Conservation (phyloP, 2,329 filamentous ascomycete genomes). For the Epichloe amarillans region DNA sequence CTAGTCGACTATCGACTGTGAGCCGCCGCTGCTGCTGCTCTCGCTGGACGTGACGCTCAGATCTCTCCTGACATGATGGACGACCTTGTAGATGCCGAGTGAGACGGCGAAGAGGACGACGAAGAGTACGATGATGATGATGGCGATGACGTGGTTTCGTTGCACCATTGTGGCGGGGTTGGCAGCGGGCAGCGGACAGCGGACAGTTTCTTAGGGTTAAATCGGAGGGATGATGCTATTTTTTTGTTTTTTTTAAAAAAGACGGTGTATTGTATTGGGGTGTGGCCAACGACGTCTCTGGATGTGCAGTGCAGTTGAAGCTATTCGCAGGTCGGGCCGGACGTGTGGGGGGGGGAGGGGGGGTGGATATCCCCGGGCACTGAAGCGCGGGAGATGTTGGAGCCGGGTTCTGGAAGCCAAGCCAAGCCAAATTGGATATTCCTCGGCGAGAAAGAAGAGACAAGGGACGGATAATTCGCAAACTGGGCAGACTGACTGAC, state of each 20-base stretch:
- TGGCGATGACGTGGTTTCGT: constrained; percentile 53
- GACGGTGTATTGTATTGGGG: neutral
- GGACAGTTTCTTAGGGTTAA: too few relatives aligned
- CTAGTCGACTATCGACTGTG: constrained; percentile 14
- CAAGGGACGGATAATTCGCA: too few relatives aligned
- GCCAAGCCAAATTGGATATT: neutral
- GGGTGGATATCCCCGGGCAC: too few relatives aligned
- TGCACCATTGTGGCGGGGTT: constrained; percentile 24
- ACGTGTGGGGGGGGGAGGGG: too few relatives aligned
- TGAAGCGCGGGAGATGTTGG: neutral
- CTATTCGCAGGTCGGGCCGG: neutral
- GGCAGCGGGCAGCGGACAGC: too few relatives aligned
- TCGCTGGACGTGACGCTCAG: constrained; percentile 26
- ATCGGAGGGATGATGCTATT: neutral
- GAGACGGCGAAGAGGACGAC: constrained; percentile 45
- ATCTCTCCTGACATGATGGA: constrained; percentile 34
- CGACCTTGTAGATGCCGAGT: constrained; percentile 51
- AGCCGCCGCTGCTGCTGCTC: constrained; percentile 15
- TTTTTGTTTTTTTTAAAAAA: too few relatives aligned
- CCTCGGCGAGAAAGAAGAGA: too few relatives aligned
- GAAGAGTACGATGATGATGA: constrained; percentile 56
- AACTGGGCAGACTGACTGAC: too few relatives aligned
- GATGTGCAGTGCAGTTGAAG: neutral
- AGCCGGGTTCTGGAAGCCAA: neutral
- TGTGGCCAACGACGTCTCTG: too few relatives aligned